phyloP scores from a whole-genome alignment of 1,139 yeast species.

The Lodderomyces beijingensis region DNA sequence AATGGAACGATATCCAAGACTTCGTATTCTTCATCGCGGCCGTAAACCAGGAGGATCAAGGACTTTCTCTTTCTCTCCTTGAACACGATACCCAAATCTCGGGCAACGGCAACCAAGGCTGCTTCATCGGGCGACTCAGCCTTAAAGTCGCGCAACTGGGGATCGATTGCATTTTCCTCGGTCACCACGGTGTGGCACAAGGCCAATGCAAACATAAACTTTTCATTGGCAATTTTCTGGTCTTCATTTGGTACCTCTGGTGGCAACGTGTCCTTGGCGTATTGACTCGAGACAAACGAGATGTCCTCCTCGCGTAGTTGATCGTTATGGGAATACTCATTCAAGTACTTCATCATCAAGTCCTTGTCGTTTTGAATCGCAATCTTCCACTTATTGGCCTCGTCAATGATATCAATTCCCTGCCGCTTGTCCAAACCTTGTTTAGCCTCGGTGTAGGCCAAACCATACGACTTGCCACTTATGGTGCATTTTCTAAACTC shows the following conservation, averaged over 20 bases:
- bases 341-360: constrained; percentile 58
- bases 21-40: constrained; percentile 65
- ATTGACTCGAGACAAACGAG: constrained; percentile 75
- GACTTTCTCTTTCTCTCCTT: constrained; percentile 71
- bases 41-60: constrained; percentile 68
- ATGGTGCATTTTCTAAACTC: constrained; percentile 92
- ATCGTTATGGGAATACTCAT: constrained; percentile 44
- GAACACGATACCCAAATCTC: constrained; percentile 87
- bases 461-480: constrained; percentile 82
- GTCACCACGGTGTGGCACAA: constrained; percentile 91
- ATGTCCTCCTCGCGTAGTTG: constrained; percentile 62
- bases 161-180: constrained; percentile 56
- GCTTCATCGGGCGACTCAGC: constrained; percentile 99
- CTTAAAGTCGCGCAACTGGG: constrained; percentile 54
- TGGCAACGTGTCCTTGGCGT: constrained; percentile 32
- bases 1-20: constrained; percentile 77
- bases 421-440: constrained; percentile 88
- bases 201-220: constrained; percentile 84
- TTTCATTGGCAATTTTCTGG: constrained; percentile 65
- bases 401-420: constrained; percentile 74
- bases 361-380: constrained; percentile 61
- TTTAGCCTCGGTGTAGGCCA: constrained; percentile 93
- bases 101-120: constrained; percentile 88
- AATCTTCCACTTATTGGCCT: constrained; percentile 56
- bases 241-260: constrained; percentile 17